Evolutionary conservation across 2,329 filamentous ascomycete genomes (phyloP), one percentile per base, ranked within the genome.

Genomic region (Fusarium fujikuroi): DNA sequence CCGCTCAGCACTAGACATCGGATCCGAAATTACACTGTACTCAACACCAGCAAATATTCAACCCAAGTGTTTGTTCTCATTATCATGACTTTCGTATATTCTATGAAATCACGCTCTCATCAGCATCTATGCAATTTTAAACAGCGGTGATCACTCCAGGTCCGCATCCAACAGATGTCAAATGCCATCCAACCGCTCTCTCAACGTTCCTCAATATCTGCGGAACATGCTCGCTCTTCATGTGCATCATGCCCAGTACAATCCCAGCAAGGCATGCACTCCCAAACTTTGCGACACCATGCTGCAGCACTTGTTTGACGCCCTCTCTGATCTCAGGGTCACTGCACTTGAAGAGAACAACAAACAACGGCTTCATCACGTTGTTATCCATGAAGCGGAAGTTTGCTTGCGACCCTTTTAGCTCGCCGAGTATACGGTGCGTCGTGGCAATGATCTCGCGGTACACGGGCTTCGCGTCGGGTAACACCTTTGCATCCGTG

Each of bases 341-440:
- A 2, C 54, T 72, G n/a, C 73, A 77, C 25, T 75, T 76, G 62
- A 56, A 73, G 8, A 76, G 23, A 10, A 77, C 69, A 36, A 77
- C 70, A 7, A 66, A 60, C 9, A 77, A 40, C 6, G 74, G 72
- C 11, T 75, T 71, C 36, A 76, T 62, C 1, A 76, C 62, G 7
- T 73, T 66, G 16, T 75, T 77, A 32, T 77, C 73, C 28, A 77
- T 42, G 15, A 61, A 40, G 8, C 44, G 19, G 9, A 56, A 40
- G 5, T 56, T 47, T 18, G 30, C 36, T 34, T 49, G 62, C 30
- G 15, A 43, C 36, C 52, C 43, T 47, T 52, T 63, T 32, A 60
- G 62, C 15, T 58, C 43, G 8, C 56, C 50, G 19, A 65, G 70
- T 37, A 71, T 63, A 9, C 63, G 46, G 1, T 53, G 32, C 18